Evolutionary conservation across 2,329 filamentous ascomycete species (phyloP).

Genomic region (Penicillium sumatraense): DNA sequence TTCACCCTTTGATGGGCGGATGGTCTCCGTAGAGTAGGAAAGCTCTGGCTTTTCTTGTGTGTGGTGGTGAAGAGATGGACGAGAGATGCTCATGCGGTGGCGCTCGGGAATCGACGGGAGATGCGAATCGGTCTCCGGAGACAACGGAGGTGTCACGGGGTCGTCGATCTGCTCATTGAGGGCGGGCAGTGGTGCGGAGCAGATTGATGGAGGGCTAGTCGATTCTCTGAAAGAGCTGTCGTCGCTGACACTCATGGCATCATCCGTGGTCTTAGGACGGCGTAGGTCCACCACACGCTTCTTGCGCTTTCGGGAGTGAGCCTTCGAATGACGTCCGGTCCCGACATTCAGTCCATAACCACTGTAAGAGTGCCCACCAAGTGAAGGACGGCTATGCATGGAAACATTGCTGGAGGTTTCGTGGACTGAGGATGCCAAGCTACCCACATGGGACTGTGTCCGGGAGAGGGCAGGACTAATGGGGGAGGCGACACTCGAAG

Average conservation of each 20-base stretch:
- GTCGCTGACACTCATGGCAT: conserved; percentile 47
- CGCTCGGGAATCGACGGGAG: conserved; percentile 41
- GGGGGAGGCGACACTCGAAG: conserved; percentile 44
- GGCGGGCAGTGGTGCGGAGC: conserved; percentile 60
- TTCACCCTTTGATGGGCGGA: conserved; percentile 19
- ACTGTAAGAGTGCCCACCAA: conserved; percentile 40
- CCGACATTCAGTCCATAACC: conserved; percentile 46
- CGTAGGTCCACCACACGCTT: conserved; percentile 55
- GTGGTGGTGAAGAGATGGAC: conserved; percentile 27
- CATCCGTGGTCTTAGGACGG: conserved; percentile 45
- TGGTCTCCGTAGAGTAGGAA: conserved; percentile 31
- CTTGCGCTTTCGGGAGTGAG: conserved; percentile 50
- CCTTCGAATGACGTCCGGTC: conserved; percentile 49
- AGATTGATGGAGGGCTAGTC: conserved; percentile 50
- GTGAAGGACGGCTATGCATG: conserved; percentile 61
- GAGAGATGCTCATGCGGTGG: conserved; percentile 35
- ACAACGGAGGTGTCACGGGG: conserved; percentile 57
- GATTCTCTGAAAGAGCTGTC: conserved; percentile 48
- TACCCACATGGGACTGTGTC: conserved; percentile 66
- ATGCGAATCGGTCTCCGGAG: conserved; percentile 44
- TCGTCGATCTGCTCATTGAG: conserved; percentile 65
- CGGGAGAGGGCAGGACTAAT: conserved; percentile 60
- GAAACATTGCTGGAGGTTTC: conserved; percentile 71
- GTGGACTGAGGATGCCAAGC: conserved; percentile 71
- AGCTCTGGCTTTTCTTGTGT: conserved; percentile 28